A percentile compares a stretch with the other conserved stretches of the same genome.
Evolutionary conservation across 2,329 filamentous ascomycete species (phyloP).

Genomic region (Pseudogymnoascus sp.): DNA sequence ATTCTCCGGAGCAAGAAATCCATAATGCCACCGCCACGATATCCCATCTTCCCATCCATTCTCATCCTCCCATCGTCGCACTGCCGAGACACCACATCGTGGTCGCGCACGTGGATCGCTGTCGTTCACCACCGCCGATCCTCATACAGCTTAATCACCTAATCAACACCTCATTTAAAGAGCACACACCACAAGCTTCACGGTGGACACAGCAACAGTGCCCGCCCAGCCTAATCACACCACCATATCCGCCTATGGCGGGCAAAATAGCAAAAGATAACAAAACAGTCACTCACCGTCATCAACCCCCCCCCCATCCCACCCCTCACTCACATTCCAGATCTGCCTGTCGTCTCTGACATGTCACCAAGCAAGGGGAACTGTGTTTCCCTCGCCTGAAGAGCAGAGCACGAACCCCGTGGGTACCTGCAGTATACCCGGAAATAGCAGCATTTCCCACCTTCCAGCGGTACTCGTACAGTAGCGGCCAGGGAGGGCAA

Average conservation of each 20-base stretch:
- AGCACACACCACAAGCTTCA: neutral
- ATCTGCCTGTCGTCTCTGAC: neutral
- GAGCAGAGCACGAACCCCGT: neutral
- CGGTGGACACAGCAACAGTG: neutral
- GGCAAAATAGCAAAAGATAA: neutral
- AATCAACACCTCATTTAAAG: neutral
- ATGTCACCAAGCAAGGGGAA: neutral
- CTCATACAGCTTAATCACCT: slow-evolving; percentile 3
- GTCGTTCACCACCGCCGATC: neutral
- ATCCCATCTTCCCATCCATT: neutral
- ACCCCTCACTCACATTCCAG: neutral
- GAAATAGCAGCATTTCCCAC: neutral
- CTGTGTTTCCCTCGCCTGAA: neutral
- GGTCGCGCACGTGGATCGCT: neutral
- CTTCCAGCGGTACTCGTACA: neutral
- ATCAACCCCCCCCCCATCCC: neutral
- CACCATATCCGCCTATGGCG: neutral
- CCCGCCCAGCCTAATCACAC: neutral
- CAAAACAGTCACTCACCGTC: neutral
- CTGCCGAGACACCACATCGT: slow-evolving; percentile 1
- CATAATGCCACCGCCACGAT: neutral
- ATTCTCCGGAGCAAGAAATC: neutral
- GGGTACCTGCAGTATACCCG: slow-evolving; percentile 2
- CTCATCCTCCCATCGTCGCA: neutral
- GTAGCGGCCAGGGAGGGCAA: neutral